These are phyloP conservation scores for Trichophaea hybrida DNA, from an alignment of 2,329 filamentous ascomycete genomes.

Conservation along the genomic window DNA sequence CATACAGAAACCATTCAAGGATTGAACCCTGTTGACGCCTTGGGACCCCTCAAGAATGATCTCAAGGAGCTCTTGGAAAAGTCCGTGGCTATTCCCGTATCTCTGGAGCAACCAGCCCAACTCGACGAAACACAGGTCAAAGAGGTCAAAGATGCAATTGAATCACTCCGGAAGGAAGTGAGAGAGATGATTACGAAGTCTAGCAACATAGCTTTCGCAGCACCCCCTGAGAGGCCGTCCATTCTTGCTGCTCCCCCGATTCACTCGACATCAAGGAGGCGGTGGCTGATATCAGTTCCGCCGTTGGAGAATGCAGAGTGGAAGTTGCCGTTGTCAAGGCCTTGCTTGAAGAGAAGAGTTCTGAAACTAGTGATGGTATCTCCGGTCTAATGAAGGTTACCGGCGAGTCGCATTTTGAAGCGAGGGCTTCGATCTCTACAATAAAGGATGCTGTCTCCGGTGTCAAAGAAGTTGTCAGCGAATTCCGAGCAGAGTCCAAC, in stretches of 20 bases:
- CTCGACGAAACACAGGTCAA: slow-evolving; percentile 43
- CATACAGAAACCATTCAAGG: slow-evolving; percentile 10
- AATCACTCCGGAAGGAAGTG: slow-evolving; percentile 68
- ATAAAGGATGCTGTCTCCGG: slow-evolving; percentile 19
- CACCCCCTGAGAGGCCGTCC: not conserved
- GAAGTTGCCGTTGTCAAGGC: slow-evolving; percentile 19
- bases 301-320: slow-evolving; percentile 21
- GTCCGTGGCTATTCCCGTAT: slow-evolving; percentile 5
- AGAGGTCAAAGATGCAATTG: slow-evolving; percentile 73
- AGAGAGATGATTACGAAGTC: slow-evolving; percentile 39
- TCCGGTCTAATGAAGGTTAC: slow-evolving; percentile 8
- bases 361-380: slow-evolving; percentile 13
- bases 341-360: slow-evolving; percentile 21
- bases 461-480: slow-evolving; percentile 9
- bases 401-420: slow-evolving; percentile 14
- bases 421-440: slow-evolving; percentile 20
- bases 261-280: not conserved
- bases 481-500: slow-evolving; percentile 13
- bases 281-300: slow-evolving; percentile 16
- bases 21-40: slow-evolving; percentile 3
- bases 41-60: not conserved
- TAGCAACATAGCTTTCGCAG: not conserved
- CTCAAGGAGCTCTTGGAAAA: slow-evolving; percentile 1
- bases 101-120: not conserved
- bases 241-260: not conserved